A percentile compares a stretch with the other conserved stretches of the same genome.
Conservation (phyloP, 2,329 filamentous ascomycete genomes). For the Proliferodiscus dingleyae region DNA sequence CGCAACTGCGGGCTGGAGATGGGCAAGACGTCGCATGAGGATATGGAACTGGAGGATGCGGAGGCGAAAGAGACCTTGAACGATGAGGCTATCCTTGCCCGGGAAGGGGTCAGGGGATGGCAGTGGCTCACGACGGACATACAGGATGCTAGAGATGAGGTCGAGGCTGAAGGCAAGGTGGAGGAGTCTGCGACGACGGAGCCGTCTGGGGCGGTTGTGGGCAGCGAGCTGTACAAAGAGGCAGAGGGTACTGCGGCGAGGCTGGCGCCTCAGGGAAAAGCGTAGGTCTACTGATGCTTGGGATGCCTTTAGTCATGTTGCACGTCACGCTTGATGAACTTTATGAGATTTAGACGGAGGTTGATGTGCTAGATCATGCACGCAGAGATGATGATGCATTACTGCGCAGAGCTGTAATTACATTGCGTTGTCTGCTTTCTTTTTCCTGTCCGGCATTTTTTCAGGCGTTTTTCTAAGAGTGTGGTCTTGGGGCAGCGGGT, state of each 20-base stretch:
- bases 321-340: no score
- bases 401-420: no score
- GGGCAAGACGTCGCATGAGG: constrained; percentile 40
- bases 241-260: constrained; percentile 4
- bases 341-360: no score
- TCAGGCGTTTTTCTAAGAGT: no score
- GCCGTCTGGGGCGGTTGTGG: constrained; percentile 19
- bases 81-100: constrained; percentile 25
- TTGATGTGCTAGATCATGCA: no score
- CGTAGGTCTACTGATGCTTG: no score
- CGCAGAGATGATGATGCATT: no score
- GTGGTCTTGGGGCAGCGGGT: no score
- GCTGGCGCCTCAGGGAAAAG: not conserved
- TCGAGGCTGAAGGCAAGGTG: constrained; percentile 6
- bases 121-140: constrained; percentile 26
- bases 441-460: no score
- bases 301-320: no score
- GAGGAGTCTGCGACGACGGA: constrained; percentile 11
- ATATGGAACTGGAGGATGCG: constrained; percentile 32
- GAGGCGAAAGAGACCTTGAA: constrained; percentile 12
- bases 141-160: constrained; percentile 15
- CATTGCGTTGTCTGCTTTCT: no score
- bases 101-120: constrained; percentile 26
- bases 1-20: constrained; percentile 46
- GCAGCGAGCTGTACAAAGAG: constrained; percentile 20